A percentile compares a stretch with the other conserved stretches of the same genome.
Evolutionary conservation across 2,329 filamentous ascomycete species (phyloP).

Genomic region (Amauroascus niger): DNA sequence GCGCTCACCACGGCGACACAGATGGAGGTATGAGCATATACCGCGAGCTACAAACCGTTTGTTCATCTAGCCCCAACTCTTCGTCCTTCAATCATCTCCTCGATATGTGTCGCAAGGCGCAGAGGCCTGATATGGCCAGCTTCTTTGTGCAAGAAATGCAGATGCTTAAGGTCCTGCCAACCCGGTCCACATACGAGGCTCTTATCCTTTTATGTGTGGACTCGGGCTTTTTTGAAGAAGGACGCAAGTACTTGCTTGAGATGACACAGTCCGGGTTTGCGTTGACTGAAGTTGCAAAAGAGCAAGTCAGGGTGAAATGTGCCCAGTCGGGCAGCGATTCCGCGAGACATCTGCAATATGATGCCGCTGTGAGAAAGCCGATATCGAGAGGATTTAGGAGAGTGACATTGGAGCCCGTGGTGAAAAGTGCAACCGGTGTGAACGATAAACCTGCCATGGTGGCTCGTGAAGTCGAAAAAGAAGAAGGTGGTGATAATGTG

Average conservation of each 20-base stretch:
- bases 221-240: slow-evolving; percentile 28
- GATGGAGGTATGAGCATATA: slow-evolving; percentile 50
- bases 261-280: slow-evolving; percentile 25
- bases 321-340: slow-evolving; percentile 24
- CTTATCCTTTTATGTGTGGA: slow-evolving; percentile 50
- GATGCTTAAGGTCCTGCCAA: slow-evolving; percentile 45
- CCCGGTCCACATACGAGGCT: slow-evolving; percentile 52
- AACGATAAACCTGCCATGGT: not conserved
- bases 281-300: slow-evolving; percentile 21
- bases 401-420: not conserved
- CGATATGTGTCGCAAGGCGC: slow-evolving; percentile 38
- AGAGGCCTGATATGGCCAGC: slow-evolving; percentile 48
- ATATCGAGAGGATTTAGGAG: slow-evolving; percentile 7
- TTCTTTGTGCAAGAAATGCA: slow-evolving; percentile 56
- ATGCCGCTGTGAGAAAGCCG: slow-evolving; percentile 23
- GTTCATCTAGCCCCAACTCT: slow-evolving; percentile 35
- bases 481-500: not conserved
- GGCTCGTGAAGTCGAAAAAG: not conserved
- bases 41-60: slow-evolving; percentile 49
- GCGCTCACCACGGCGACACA: slow-evolving; percentile 37
- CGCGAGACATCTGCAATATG: slow-evolving; percentile 25
- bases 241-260: slow-evolving; percentile 33
- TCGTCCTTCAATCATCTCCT: slow-evolving; percentile 53
- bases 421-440: not conserved
- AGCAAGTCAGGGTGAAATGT: slow-evolving; percentile 26